Conservation (phyloP, 2,329 filamentous ascomycete species). For the Fusarium sp. region DNA sequence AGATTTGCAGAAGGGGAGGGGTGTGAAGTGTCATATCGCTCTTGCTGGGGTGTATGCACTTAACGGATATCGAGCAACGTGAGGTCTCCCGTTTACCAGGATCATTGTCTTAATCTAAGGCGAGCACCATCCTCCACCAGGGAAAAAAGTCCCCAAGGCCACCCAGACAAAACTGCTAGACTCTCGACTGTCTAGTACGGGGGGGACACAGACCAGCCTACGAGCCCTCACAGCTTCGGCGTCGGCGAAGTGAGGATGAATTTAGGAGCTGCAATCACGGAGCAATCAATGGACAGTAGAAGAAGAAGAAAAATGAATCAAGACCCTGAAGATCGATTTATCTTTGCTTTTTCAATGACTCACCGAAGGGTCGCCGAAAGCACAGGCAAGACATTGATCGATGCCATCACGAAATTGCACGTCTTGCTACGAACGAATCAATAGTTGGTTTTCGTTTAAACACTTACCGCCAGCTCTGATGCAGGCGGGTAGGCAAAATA, state of each 20-base stretch:
- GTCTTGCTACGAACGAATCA: conserved; percentile 5
- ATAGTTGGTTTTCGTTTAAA: not conserved
- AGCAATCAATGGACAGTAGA: not conserved
- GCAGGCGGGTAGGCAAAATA: not conserved
- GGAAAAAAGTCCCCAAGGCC: conserved; percentile 13
- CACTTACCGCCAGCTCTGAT: not conserved
- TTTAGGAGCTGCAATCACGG: conserved; percentile 11
- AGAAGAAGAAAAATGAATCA: not conserved
- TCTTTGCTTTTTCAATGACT: conserved; percentile 19
- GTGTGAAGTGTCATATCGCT: conserved; percentile 2
- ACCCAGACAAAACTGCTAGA: conserved; percentile 9
- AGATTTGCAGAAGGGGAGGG: not conserved
- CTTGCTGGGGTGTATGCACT: not conserved
- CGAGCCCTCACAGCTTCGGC: conserved; percentile 46
- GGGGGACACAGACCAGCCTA: conserved; percentile 46
- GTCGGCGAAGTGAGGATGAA: conserved; percentile 43
- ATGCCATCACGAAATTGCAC: conserved; percentile 12
- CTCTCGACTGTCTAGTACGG: conserved; percentile 23
- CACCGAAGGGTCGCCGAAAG: conserved; percentile 18
- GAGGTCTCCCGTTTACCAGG: conserved; percentile 26
- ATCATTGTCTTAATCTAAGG: conserved; percentile 31
- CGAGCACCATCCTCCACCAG: conserved; percentile 20
- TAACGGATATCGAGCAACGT: conserved; percentile 13
- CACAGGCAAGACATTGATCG: conserved; percentile 9
- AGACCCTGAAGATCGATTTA: conserved; percentile 20